phyloP scores from a whole-genome alignment of 1,139 yeast species.

The Kurtzmaniella quercitrusa region DNA sequence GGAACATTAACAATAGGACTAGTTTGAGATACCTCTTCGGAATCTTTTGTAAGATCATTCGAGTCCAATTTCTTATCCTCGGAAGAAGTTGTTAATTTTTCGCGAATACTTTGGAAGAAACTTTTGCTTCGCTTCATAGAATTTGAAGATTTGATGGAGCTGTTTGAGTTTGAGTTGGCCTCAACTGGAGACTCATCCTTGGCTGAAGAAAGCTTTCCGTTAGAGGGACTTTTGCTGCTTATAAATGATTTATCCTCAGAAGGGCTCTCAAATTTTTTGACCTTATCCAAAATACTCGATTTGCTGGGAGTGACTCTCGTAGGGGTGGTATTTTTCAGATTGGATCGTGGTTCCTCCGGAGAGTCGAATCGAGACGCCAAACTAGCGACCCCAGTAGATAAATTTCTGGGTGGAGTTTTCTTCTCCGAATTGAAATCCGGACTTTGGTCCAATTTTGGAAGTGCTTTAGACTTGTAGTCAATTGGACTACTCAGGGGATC shows the following conservation, averaged over 20 bases:
- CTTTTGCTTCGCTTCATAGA: conserved; percentile 5
- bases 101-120: conserved; percentile 8
- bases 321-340: conserved; percentile 12
- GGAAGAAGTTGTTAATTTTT: conserved; percentile 5
- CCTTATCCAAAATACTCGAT: conserved; percentile 30
- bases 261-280: conserved; percentile 36
- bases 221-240: not conserved
- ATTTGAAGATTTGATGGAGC: conserved; percentile 2
- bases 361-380: conserved; percentile 14
- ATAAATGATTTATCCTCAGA: conserved; percentile 7
- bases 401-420: conserved; percentile 10
- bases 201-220: not conserved
- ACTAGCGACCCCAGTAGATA: conserved; percentile 11
- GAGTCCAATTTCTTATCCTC: conserved; percentile 2
- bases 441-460: not conserved
- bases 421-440: not conserved
- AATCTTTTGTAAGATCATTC: too few relatives aligned
- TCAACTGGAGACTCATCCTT: not conserved
- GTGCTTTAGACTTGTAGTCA: not conserved
- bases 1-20: not conserved
- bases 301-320: conserved; percentile 16
- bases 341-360: conserved; percentile 12
- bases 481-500: not conserved
- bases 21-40: not conserved
- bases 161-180: conserved; percentile 10